A percentile compares a stretch with the other conserved stretches of the same genome.
Conservation (phyloP, 2,329 filamentous ascomycete genomes). For the Botrytis cinerea region DNA sequence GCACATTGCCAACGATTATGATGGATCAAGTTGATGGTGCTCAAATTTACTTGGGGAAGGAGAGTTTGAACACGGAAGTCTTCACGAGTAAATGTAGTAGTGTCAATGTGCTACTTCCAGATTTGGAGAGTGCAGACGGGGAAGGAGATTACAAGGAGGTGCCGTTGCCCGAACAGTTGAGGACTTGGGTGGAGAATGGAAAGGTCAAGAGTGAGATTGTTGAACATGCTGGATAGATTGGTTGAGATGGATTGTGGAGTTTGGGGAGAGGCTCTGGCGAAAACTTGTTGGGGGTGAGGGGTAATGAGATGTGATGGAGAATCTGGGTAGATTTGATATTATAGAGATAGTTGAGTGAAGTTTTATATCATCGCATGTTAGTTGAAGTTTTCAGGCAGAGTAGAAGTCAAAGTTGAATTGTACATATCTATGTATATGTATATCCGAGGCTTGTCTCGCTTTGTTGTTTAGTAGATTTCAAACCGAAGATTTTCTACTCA, state of each 20-base stretch:
- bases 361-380: background rate
- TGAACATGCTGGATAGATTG: conserved; percentile 75
- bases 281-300: background rate
- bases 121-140: conserved; percentile 54
- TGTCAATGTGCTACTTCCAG: conserved; percentile 83
- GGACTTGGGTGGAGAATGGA: conserved; percentile 72
- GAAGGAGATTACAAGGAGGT: conserved; percentile 85
- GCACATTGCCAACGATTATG: conserved; percentile 81
- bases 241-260: background rate
- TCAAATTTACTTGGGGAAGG: conserved; percentile 80
- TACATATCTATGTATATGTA: background rate
- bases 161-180: conserved; percentile 86
- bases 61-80: conserved; percentile 76
- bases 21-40: conserved; percentile 93
- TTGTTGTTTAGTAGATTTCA: background rate
- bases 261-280: background rate
- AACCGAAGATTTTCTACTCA: background rate
- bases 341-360: background rate
- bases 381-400: background rate
- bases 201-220: conserved; percentile 91
- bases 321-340: background rate
- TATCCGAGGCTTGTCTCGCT: background rate
- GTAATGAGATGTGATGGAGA: background rate
- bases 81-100: conserved; percentile 86
- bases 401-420: background rate